phyloP scores from a whole-genome alignment of 345 rosid species.

The Excoecaria cochinchinensis region DNA sequence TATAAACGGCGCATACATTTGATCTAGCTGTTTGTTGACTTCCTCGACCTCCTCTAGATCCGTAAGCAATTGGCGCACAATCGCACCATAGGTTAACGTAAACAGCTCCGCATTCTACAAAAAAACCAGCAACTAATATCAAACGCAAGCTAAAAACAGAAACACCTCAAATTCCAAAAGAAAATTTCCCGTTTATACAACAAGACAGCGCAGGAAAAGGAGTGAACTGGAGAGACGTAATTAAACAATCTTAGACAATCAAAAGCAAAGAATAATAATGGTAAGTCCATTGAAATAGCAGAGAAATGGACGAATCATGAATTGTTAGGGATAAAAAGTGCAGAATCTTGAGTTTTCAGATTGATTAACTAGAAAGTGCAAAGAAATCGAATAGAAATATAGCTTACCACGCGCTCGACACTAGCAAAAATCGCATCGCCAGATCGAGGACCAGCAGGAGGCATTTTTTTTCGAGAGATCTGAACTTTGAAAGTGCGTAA shows the following conservation, averaged over 20 bases:
- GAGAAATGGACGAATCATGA: neutral
- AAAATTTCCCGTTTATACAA: neutral
- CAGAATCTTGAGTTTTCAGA: neutral
- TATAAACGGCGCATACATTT: slow-evolving; percentile 49
- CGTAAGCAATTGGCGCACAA: slow-evolving; percentile 85
- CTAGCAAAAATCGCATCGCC: slow-evolving; percentile 94
- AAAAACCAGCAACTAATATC: slow-evolving; percentile 14
- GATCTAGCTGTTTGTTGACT: slow-evolving; percentile 97
- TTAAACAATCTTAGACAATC: neutral
- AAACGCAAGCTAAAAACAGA: slow-evolving; percentile 4
- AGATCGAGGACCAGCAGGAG: slow-evolving; percentile 75
- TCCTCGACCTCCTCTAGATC: slow-evolving; percentile 95
- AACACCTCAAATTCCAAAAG: slow-evolving; percentile 1
- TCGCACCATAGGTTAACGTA: slow-evolving; percentile 87
- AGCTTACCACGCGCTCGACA: slow-evolving; percentile 76
- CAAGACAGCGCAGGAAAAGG: slow-evolving; percentile 3
- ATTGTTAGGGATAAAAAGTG: neutral
- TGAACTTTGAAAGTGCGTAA: neutral
- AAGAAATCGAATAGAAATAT: neutral
- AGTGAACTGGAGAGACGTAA: neutral
- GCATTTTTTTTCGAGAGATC: slow-evolving; percentile 34
- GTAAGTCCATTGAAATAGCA: neutral
- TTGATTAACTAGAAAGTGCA: slow-evolving; percentile 5
- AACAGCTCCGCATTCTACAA: slow-evolving; percentile 88
- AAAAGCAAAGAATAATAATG: neutral